Conservation (phyloP, 1,284 basidiomycete genomes). For the Porodaedalea pini region DNA sequence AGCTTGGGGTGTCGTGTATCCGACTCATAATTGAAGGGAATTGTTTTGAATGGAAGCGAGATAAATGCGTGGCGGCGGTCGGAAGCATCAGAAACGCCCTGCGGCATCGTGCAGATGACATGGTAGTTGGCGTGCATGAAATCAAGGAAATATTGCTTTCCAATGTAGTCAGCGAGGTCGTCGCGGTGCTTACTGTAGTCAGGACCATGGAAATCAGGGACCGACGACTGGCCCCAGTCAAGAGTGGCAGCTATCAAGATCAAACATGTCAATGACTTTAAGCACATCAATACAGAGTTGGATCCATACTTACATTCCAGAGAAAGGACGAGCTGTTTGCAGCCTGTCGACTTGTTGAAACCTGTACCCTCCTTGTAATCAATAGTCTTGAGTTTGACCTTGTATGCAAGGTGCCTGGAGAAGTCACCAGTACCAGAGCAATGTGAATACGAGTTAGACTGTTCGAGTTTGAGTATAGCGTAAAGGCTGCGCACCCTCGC, state of each 20-base stretch:
- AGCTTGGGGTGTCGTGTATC: too few relatives aligned
- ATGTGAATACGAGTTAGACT: not conserved
- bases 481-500: not conserved
- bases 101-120: slow-evolving; percentile 32
- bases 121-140: slow-evolving; percentile 27
- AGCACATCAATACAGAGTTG: not conserved
- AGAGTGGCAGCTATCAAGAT: not conserved
- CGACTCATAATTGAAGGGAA: too few relatives aligned
- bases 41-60: slow-evolving; percentile 27
- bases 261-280: slow-evolving; percentile 10
- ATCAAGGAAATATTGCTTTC: slow-evolving; percentile 29
- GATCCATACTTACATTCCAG: slow-evolving; percentile 26
- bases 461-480: not conserved
- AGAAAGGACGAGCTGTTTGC: slow-evolving; percentile 32
- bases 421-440: slow-evolving; percentile 17
- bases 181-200: slow-evolving; percentile 28
- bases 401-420: slow-evolving; percentile 31
- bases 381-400: slow-evolving; percentile 30
- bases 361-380: slow-evolving; percentile 21
- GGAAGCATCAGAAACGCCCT: not conserved
- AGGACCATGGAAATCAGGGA: slow-evolving; percentile 23
- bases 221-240: not conserved
- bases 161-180: slow-evolving; percentile 28
- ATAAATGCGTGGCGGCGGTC: slow-evolving; percentile 25
- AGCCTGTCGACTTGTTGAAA: slow-evolving; percentile 23